A percentile compares a stretch with the other conserved stretches of the same genome.
These are phyloP conservation scores for Penicillium mononematosum DNA, from an alignment of 495 filamentous ascomycete species.

Conservation along the genomic window DNA sequence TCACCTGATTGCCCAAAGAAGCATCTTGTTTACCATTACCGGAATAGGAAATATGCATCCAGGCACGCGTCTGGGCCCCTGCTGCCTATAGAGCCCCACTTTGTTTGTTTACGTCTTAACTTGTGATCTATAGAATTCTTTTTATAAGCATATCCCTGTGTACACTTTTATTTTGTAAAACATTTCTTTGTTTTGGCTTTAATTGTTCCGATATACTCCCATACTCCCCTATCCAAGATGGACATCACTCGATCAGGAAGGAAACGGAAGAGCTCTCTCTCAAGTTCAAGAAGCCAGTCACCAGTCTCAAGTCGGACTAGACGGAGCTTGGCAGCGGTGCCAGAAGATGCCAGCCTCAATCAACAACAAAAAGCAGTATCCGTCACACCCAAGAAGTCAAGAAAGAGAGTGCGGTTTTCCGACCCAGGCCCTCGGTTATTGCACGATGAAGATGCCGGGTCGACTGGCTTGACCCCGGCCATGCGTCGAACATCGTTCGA, in stretches of 20 bases:
- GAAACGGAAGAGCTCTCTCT: conserved; percentile 34
- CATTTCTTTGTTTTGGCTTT: conserved; percentile 1
- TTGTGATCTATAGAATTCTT: conserved; percentile 27
- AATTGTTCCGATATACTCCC: neutral
- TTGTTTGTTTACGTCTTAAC: conserved; percentile 28
- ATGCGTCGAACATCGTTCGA: conserved; percentile 57
- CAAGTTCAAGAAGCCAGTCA: conserved; percentile 16
- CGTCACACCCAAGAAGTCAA: conserved; percentile 37
- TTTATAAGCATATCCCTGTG: conserved; percentile 12
- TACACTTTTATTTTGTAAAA: neutral
- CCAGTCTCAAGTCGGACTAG: conserved; percentile 27
- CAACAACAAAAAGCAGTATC: conserved; percentile 6
- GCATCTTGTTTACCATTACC: conserved; percentile 29
- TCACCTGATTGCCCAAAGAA: conserved; percentile 25
- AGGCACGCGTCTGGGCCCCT: conserved; percentile 21
- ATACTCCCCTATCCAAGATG: conserved; percentile 16
- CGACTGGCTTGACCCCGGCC: conserved; percentile 69
- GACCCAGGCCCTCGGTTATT: conserved; percentile 57
- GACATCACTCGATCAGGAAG: conserved; percentile 31
- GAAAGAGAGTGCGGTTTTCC: conserved; percentile 71
- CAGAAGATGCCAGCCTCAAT: neutral
- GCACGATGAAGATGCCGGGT: conserved; percentile 31
- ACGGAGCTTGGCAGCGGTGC: conserved; percentile 4
- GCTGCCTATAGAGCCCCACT: conserved; percentile 26
- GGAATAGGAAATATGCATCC: conserved; percentile 16